Evolutionary conservation across 805 yeast species (phyloP), one percentile per base, ranked within the genome.

Genomic region (Candida xyloterini): DNA sequence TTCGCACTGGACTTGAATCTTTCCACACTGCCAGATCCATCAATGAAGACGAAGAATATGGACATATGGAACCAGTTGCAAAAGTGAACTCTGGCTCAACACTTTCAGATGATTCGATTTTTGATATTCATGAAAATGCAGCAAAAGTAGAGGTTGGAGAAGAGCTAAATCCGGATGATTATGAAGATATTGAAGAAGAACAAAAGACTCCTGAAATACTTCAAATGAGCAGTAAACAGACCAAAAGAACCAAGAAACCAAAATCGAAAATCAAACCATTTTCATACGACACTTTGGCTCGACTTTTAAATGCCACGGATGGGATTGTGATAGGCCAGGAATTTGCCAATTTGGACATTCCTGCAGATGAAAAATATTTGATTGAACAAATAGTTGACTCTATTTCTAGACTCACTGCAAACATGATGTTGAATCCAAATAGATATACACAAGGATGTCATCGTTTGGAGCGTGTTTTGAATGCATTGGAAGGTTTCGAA

Each of bases 311-410:
- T 50, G 76, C 81, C 28, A 74, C 78, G 34, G 79, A 78, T 53
- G 82, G 82, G 7, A 73, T 80, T 6, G 70, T 75, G 5, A 74
- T 77, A 39, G 84, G 84, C 3, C 79, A 76, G 52, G 93, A 87
- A 50, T 85, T 89, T 56, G 77, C 80, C 29, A 77, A 78, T 37
- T 63, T 90, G 43, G 84, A 83, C 27, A 70, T 89, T 48, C 89
- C 91, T 8, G 64, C 73, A 0, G 82, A 81, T 43, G 96, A 89
- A 55, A 83, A 84, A 50, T 81, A 78, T 52, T 69, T 90, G 28
- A 68, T 91, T 30, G 97, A 91, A 55, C 80, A 87, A 60, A 78
- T 91, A 34, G 84, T 91, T 3, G 95, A 89, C 54, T 81, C 95
- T 2, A 68, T 91, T 33, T 81, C 93, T 27, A 73, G 93, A 52